Conservation (phyloP, 345 rosid genomes). For the Arabis hirsuta region DNA sequence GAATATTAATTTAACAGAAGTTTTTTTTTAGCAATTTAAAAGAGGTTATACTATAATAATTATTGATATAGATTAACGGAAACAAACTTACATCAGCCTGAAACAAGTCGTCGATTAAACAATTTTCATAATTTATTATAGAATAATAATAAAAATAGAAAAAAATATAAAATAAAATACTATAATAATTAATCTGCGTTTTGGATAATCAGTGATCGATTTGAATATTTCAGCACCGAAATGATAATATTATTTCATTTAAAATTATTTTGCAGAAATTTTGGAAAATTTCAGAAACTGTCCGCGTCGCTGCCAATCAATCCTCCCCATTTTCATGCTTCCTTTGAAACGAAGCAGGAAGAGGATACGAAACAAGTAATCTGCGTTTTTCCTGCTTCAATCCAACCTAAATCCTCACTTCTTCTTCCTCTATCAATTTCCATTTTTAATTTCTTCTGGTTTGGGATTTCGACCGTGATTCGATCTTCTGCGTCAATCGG, state of each 20-base stretch:
- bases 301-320: constrained; percentile 8
- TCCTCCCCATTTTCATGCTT: background rate
- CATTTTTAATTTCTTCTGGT: constrained; percentile 18
- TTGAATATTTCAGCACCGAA: background rate
- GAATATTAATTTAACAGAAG: no score
- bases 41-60: no score
- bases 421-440: background rate
- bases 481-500: constrained; percentile 11
- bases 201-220: background rate
- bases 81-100: no score
- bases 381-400: background rate
- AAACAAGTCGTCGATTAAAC: no score
- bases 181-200: no score
- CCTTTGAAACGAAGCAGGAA: constrained; percentile 22
- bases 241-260: no score
- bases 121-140: no score
- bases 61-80: no score
- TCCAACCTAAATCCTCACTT: constrained; percentile 21
- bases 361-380: constrained; percentile 3
- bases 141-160: no score
- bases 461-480: constrained; percentile 14
- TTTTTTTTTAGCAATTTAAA: no score
- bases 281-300: background rate
- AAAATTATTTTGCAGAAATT: background rate
- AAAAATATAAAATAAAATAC: no score